phyloP scores from a whole-genome alignment of 1,284 basidiomycete species.

The Cryptococcus deneoformans region DNA sequence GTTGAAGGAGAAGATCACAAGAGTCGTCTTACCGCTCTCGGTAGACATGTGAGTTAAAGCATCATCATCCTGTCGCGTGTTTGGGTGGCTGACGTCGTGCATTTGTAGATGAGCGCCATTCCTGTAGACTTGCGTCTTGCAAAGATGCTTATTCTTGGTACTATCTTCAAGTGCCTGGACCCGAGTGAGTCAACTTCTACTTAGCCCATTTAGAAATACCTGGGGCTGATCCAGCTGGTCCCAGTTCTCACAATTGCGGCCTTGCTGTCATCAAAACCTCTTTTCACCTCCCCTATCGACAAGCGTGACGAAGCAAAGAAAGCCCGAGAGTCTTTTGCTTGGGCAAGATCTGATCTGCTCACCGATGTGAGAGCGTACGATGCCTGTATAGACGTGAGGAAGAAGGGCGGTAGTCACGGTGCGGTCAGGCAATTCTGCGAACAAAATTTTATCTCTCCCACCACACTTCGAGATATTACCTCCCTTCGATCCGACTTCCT shows the following conservation, averaged over 20 bases:
- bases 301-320: conserved; percentile 73
- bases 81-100: conserved; percentile 1
- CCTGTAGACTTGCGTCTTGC: conserved; percentile 86
- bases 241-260: conserved; percentile 75
- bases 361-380: conserved; percentile 77
- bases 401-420: conserved; percentile 54
- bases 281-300: conserved; percentile 79
- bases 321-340: conserved; percentile 67
- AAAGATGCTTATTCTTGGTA: conserved; percentile 87
- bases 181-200: conserved; percentile 24
- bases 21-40: conserved; percentile 70
- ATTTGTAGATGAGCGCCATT: conserved; percentile 62
- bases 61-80: neutral
- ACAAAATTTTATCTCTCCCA: conserved; percentile 77
- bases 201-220: neutral
- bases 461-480: conserved; percentile 75
- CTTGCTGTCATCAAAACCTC: conserved; percentile 78
- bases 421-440: conserved; percentile 69
- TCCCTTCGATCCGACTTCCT: conserved; percentile 76
- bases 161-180: conserved; percentile 74
- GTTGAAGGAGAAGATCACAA: conserved; percentile 61
- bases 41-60: conserved; percentile 65
- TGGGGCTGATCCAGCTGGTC: neutral
- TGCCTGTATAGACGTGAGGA: conserved; percentile 59
- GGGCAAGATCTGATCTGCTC: conserved; percentile 78